Evolutionary conservation across 169 alveolate genomes (phyloP), one percentile per base, ranked within the genome.

Genomic region (Plasmodium vivax): DNA sequence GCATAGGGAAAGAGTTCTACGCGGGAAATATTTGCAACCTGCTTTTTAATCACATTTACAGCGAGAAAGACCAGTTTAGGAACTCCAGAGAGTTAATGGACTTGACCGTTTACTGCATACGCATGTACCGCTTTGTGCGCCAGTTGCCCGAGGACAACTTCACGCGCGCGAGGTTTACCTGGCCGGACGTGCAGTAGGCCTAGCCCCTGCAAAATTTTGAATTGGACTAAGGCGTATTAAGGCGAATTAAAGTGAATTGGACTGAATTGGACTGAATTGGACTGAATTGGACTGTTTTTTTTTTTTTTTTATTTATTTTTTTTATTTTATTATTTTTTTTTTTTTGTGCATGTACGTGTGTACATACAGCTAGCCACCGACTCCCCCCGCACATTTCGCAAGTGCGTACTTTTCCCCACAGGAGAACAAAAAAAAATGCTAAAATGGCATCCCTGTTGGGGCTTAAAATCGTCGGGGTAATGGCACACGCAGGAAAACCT

Each of bases 1-100:
- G 94, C 82, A 58, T 88, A 23, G 77, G 47, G 8, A 88, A 88
- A 51, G 90, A 88, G 47, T 79, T 79, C 30, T 88, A 79, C 73
- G 94, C 90, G 32, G 94, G 94, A 36, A 27, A 88, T n/a, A 88
- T 88, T 30, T 56, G 47, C 41, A 54, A 88, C 54, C 54, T 80
- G 10, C 88, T 88, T 62, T 88, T 88, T 80, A 88, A 88, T 79
- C 94, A 88, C 72, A 68, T 88, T 80, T 88, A 88, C 72, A 80
- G 58, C 36, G 94, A 88, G 47, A 79, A 88, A 19, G 81, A 88
- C 45, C 36, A 88, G 9, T 79, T 36, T 79, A 88, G 79, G 71
- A 88, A 62, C 43, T 88, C 94, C 38, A 88, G 34, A 43, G 94
- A 79, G 51, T 58, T 88, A 88, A 79, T 68, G 27, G 82, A 80